phyloP scores from a whole-genome alignment of 805 yeast genomes.

The Saccharomycopsis malanga region DNA sequence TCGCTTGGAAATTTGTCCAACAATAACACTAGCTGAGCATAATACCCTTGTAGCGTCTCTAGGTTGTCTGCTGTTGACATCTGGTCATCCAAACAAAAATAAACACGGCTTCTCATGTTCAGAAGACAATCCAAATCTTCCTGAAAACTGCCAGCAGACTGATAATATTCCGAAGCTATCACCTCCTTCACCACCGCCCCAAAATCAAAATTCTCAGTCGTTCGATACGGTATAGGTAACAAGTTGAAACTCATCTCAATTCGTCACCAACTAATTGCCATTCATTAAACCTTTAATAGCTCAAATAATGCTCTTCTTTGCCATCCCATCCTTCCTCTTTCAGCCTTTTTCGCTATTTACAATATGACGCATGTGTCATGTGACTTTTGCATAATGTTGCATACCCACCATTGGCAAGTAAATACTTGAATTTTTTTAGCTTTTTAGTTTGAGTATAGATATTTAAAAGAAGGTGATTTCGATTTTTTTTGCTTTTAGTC shows the following conservation, averaged over 20 bases:
- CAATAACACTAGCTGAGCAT: constrained; percentile 37
- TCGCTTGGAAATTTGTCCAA: constrained; percentile 57
- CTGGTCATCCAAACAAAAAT: constrained; percentile 24
- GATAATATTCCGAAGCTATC: constrained; percentile 43
- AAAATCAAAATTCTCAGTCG: constrained; percentile 37
- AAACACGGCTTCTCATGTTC: constrained; percentile 37
- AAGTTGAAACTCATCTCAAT: constrained; percentile 36
- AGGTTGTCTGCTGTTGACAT: constrained; percentile 33
- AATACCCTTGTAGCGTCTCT: constrained; percentile 39
- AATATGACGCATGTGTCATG: too few species aligned
- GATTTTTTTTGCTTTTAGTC: too few species aligned
- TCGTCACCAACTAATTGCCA: background rate
- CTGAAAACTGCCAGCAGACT: constrained; percentile 35
- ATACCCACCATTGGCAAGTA: too few species aligned
- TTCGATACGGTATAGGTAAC: constrained; percentile 44
- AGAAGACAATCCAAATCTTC: constrained; percentile 38
- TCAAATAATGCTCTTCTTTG: too few species aligned
- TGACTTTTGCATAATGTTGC: too few species aligned
- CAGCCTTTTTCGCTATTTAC: too few species aligned
- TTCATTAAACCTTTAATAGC: too few species aligned
- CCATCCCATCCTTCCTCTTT: too few species aligned
- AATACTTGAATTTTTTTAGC: too few species aligned
- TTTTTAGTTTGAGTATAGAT: too few species aligned
- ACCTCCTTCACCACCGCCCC: constrained; percentile 34
- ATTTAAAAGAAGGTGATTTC: too few species aligned